These are phyloP conservation scores for Kwoniella europaea DNA, from an alignment of 768 basidiomycete species.

Conservation along the genomic window DNA sequence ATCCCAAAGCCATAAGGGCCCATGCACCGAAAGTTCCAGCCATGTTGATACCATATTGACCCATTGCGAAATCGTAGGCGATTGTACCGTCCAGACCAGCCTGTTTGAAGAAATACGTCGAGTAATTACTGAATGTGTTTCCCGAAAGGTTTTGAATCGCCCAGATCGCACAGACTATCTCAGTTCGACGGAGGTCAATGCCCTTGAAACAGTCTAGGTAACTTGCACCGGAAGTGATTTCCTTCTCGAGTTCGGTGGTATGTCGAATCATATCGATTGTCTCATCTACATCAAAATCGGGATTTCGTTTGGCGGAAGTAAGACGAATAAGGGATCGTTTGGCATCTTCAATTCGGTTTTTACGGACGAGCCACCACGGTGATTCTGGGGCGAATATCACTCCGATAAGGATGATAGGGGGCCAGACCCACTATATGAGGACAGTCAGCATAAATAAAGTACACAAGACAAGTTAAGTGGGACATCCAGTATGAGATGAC, in stretches of 20 bases:
- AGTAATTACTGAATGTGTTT: slow-evolving; percentile 49
- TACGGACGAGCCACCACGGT: slow-evolving; percentile 55
- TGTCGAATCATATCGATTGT: slow-evolving; percentile 59
- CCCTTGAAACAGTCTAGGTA: slow-evolving; percentile 61
- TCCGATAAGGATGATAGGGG: slow-evolving; percentile 40
- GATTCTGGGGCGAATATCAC: slow-evolving; percentile 54
- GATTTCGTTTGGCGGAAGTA: slow-evolving; percentile 38
- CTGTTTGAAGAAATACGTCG: slow-evolving; percentile 52
- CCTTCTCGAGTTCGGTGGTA: slow-evolving; percentile 59
- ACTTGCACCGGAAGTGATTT: slow-evolving; percentile 51
- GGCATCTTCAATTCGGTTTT: slow-evolving; percentile 49
- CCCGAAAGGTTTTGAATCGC: slow-evolving; percentile 52
- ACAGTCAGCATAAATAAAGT: too few species aligned
- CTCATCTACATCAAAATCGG: slow-evolving; percentile 53
- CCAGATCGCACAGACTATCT: slow-evolving; percentile 61
- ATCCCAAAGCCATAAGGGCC: slow-evolving; percentile 42
- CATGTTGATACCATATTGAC: slow-evolving; percentile 50
- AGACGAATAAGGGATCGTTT: slow-evolving; percentile 38
- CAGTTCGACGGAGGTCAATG: slow-evolving; percentile 57
- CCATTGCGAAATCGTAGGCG: slow-evolving; percentile 44
- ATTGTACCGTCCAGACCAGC: slow-evolving; percentile 39
- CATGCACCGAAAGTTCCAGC: slow-evolving; percentile 46
- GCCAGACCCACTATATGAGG: slow-evolving; percentile 49
- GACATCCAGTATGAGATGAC: background rate
- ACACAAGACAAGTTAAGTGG: too few species aligned